Evolutionary conservation across 2,329 filamentous ascomycete species (phyloP), one percentile per base, ranked within the genome.

Genomic region (Didymella pomorum): DNA sequence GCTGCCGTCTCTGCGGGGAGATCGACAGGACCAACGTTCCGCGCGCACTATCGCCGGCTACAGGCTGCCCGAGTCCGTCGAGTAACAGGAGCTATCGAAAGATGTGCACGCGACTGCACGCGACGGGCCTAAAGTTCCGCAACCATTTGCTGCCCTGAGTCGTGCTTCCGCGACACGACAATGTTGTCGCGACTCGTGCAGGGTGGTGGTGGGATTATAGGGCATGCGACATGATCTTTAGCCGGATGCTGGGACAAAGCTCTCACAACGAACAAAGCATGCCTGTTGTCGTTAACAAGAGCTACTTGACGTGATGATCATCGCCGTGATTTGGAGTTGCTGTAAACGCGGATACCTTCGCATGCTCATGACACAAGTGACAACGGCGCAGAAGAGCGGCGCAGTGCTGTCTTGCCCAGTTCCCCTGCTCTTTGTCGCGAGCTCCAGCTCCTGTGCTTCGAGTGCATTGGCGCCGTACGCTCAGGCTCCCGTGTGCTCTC

Each of bases 381-480:
- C 23, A 43, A 42, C 4, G 54, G 48, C 33, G 54, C 47, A 25
- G 47, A 52, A 5, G 25, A 26, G 12, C 25, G 26, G 14, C 35
- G 42, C 4, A 18, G 20, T 2, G n/a, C 26, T 2, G 48, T 18
- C 5, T 14, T 33, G 3, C 9, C 28, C 5, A 37, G 20, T 10
- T 14, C n/a, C 9, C 4, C 18, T 12, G 28, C 14, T 18, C 21
- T 49, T 0, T 23, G 39, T 49, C 39, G 18, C 14, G 49, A 39
- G 23, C 11, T 39, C 55, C 44, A 52, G 20, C 29, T 58, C 44
- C 37, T 37, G 20, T 53, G 55, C 29, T 49, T 48, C 8, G 55
- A 44, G 20, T 44, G 56, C 37, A 58, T 37, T 6, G 35, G 49
- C 25, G 56, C 44, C 3, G 50, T 45, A 14, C 49, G 45, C 20